phyloP scores from a whole-genome alignment of 257 asterid species.

The Nicotiana attenuata region DNA sequence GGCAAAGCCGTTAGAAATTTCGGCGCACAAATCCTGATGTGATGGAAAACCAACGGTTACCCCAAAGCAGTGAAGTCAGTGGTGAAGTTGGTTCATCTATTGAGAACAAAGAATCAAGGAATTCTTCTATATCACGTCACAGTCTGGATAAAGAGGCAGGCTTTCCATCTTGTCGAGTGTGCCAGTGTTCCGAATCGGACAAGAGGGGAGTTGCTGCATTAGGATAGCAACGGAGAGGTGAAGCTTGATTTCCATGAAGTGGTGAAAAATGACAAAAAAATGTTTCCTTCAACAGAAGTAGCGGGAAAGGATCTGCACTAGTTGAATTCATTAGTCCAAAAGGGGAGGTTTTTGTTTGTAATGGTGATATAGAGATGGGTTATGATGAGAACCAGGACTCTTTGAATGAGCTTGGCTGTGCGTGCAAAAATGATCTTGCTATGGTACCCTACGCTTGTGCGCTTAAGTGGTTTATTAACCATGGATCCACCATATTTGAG shows the following conservation, averaged over 20 bases:
- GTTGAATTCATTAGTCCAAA: too few relatives aligned
- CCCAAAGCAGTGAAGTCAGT: slow-evolving; percentile 24
- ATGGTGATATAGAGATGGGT: too few relatives aligned
- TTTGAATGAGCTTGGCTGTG: too few relatives aligned
- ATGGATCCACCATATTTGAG: too few relatives aligned
- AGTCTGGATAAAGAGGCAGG: slow-evolving; percentile 52
- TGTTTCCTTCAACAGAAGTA: slow-evolving; percentile 6
- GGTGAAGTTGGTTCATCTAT: slow-evolving; percentile 26
- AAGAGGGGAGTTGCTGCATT: slow-evolving; percentile 66
- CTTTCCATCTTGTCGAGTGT: slow-evolving; percentile 66
- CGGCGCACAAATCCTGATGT: too few relatives aligned
- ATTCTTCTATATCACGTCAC: slow-evolving; percentile 29
- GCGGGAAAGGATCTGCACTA: too few relatives aligned
- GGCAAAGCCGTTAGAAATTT: too few relatives aligned
- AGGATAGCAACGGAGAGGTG: slow-evolving; percentile 31
- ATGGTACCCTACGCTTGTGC: too few relatives aligned
- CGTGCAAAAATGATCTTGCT: too few relatives aligned
- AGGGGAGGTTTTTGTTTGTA: too few relatives aligned
- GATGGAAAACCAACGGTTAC: slow-evolving; percentile 43
- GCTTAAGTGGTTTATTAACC: too few relatives aligned
- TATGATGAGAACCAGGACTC: too few relatives aligned
- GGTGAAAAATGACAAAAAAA: slow-evolving; percentile 30
- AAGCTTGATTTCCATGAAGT: slow-evolving; percentile 30
- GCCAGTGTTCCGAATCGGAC: slow-evolving; percentile 79
- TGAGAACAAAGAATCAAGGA: slow-evolving; percentile 31